Evolutionary conservation across 257 asterid species (phyloP).

Genomic region (Verbascum thapsus): DNA sequence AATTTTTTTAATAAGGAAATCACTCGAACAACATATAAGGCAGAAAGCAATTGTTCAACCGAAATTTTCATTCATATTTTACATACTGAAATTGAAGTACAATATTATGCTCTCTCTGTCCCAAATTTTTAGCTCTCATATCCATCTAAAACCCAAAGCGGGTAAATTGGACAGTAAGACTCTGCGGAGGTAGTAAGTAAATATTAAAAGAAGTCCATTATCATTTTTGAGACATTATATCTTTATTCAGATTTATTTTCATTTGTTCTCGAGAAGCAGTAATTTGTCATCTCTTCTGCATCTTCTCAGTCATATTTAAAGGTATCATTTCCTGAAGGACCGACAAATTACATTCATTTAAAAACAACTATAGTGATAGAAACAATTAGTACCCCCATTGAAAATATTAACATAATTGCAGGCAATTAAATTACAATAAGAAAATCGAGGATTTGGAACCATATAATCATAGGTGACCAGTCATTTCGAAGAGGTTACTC

Average conservation of each 20-base stretch:
- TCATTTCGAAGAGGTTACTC: slow-evolving; percentile 21
- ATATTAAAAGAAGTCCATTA: slow-evolving; percentile 6
- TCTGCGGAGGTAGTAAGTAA: neutral
- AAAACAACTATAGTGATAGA: neutral
- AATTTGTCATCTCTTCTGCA: neutral
- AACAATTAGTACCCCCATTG: slow-evolving; percentile 4
- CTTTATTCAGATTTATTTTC: slow-evolving; percentile 9
- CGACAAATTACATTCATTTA: neutral
- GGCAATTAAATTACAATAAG: neutral
- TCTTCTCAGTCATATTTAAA: neutral
- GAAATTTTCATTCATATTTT: slow-evolving; percentile 8
- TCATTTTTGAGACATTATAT: slow-evolving; percentile 1
- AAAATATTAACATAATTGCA: slow-evolving; percentile 17
- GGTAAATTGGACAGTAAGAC: no score
- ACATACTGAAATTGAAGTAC: neutral
- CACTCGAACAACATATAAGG: slow-evolving; percentile 8
- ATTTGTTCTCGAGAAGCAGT: neutral
- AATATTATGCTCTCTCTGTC: no score
- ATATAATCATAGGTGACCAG: slow-evolving; percentile 7
- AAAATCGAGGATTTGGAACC: neutral
- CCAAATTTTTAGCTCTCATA: no score
- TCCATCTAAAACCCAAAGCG: no score
- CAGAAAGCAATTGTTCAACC: neutral
- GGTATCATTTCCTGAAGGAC: neutral
- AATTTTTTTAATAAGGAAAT: neutral